These are phyloP conservation scores for Juncus inflexus DNA, from an alignment of 176 grass and related monocot species.

Conservation along the genomic window DNA sequence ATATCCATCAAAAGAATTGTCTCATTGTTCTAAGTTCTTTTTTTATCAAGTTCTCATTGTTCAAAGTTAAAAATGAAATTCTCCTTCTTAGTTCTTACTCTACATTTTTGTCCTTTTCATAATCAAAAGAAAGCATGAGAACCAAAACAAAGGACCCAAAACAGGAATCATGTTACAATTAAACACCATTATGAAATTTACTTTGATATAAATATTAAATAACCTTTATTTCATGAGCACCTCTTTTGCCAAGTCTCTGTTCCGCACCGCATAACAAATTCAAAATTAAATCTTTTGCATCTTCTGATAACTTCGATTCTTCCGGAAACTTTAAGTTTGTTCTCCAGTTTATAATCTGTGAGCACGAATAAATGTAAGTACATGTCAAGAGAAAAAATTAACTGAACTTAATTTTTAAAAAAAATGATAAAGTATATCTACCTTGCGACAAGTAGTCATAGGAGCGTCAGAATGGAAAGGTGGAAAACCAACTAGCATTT, in stretches of 20 bases:
- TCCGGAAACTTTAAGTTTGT: conserved; percentile 49
- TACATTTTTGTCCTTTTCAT: no score
- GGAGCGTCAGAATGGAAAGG: conserved; percentile 74
- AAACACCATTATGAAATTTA: background rate
- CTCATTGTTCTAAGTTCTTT: background rate
- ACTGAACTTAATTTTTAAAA: background rate
- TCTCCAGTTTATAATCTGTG: conserved; percentile 52
- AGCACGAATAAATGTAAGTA: background rate
- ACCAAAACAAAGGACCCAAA: no score
- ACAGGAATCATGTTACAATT: conserved; percentile 4
- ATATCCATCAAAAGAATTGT: background rate
- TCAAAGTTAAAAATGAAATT: conserved; percentile 2
- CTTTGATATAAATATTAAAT: conserved; percentile 4
- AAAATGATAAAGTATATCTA: conserved; percentile 21
- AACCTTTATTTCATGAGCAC: conserved; percentile 43
- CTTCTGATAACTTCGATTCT: conserved; percentile 30
- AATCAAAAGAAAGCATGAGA: no score
- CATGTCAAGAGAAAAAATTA: background rate
- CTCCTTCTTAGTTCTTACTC: no score
- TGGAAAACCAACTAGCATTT: conserved; percentile 79
- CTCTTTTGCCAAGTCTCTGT: conserved; percentile 38
- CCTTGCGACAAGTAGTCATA: conserved; percentile 71
- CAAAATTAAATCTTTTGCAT: conserved; percentile 40
- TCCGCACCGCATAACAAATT: conserved; percentile 40
- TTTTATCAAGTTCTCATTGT: conserved; percentile 2